These are phyloP conservation scores for Naematelia encephala DNA, from an alignment of 768 basidiomycete genomes.

Conservation along the genomic window DNA sequence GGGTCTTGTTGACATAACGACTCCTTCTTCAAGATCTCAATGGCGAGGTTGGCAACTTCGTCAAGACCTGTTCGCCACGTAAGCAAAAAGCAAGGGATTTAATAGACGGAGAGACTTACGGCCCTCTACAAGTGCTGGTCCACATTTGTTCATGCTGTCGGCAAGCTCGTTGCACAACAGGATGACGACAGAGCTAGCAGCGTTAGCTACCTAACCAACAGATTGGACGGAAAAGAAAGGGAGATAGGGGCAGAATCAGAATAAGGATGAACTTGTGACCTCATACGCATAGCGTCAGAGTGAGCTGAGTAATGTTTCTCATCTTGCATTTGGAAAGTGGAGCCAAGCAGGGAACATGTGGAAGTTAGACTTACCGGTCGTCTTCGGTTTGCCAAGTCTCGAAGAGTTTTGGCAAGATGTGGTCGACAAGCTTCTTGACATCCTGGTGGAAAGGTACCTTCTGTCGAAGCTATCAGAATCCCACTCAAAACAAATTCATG, in stretches of 20 bases:
- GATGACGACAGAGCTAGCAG: slow-evolving; percentile 62
- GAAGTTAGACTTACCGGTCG: slow-evolving; percentile 72
- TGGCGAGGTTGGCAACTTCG: slow-evolving; percentile 71
- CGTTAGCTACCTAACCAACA: slow-evolving; percentile 16
- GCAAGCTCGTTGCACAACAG: slow-evolving; percentile 81
- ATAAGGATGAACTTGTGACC: slow-evolving; percentile 52
- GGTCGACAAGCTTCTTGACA: slow-evolving; percentile 74
- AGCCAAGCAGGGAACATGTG: slow-evolving; percentile 9
- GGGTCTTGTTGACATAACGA: slow-evolving; percentile 95
- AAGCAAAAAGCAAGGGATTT: background rate
- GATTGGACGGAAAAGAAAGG: background rate
- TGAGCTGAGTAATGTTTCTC: slow-evolving; percentile 68
- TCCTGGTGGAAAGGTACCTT: slow-evolving; percentile 55
- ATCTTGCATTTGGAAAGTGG: slow-evolving; percentile 51
- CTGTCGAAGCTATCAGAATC: slow-evolving; percentile 13
- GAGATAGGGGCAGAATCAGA: slow-evolving; percentile 49
- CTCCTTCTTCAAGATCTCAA: slow-evolving; percentile 86
- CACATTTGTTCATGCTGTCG: slow-evolving; percentile 87
- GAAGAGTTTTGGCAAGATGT: slow-evolving; percentile 68
- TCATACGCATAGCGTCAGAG: slow-evolving; percentile 65
- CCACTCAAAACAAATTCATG: background rate
- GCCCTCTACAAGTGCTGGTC: slow-evolving; percentile 75
- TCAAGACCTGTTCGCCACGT: slow-evolving; percentile 57
- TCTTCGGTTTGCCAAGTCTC: slow-evolving; percentile 93
- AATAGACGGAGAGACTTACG: too few relatives aligned